phyloP scores from a whole-genome alignment of 352 stramenopile species.

The Phytopythium litorale region DNA sequence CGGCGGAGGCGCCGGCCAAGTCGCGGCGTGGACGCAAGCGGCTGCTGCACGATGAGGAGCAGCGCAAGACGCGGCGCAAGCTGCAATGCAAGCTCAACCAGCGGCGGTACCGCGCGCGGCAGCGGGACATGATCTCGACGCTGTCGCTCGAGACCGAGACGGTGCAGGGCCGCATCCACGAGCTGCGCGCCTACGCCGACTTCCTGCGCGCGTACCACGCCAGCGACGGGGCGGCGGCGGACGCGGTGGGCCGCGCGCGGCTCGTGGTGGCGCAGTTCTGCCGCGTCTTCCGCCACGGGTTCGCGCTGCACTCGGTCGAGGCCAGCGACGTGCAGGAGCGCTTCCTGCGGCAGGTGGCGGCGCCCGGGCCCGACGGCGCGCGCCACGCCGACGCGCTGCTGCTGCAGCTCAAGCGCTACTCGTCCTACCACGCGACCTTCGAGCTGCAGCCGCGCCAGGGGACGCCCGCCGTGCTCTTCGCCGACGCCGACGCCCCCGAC shows the following conservation, averaged over 20 bases:
- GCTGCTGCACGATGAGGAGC: conserved; percentile 59
- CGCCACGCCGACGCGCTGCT: conserved; percentile 43
- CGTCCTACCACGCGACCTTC: conserved; percentile 61
- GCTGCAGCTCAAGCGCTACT: conserved; percentile 65
- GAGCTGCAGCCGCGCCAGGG: conserved; percentile 46
- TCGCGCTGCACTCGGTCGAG: conserved; percentile 63
- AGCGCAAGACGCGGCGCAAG: conserved; percentile 58
- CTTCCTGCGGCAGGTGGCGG: conserved; percentile 50
- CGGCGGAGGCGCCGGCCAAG: background rate
- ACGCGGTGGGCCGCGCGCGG: conserved; percentile 15
- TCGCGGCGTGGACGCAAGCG: conserved; percentile 36
- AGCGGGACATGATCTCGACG: conserved; percentile 56
- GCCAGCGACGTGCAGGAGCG: conserved; percentile 48
- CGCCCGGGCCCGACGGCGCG: conserved; percentile 24
- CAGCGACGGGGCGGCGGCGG: conserved; percentile 2
- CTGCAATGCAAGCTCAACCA: conserved; percentile 77
- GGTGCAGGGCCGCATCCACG: conserved; percentile 36
- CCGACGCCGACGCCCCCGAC: conserved; percentile 13
- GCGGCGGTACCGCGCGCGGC: conserved; percentile 56
- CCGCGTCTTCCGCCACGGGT: conserved; percentile 44
- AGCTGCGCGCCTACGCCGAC: conserved; percentile 44
- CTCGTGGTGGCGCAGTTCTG: conserved; percentile 53
- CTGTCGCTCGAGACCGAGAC: conserved; percentile 56
- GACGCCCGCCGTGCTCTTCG: conserved; percentile 28
- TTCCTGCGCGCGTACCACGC: conserved; percentile 35